Conservation (phyloP, 306 rosid species). For the Pyrus communis region DNA sequence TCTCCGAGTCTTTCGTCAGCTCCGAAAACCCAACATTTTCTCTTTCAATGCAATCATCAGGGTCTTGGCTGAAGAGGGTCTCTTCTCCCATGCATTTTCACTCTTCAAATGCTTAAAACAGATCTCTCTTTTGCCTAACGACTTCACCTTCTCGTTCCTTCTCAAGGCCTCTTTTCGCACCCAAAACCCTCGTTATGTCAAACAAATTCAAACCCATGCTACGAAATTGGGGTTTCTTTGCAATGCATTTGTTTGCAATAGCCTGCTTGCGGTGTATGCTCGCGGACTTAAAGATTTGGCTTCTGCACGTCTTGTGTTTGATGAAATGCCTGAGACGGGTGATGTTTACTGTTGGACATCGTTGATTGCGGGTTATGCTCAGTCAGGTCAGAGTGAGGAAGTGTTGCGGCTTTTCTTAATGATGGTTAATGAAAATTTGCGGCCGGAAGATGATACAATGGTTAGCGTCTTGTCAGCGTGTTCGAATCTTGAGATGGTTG, state of each 20-base stretch:
- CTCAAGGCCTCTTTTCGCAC: slow-evolving; percentile 37
- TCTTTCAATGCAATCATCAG: slow-evolving; percentile 55
- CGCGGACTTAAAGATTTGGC: slow-evolving; percentile 26
- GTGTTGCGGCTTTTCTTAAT: slow-evolving; percentile 31
- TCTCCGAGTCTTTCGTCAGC: slow-evolving; percentile 31
- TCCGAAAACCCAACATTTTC: slow-evolving; percentile 44
- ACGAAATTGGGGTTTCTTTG: slow-evolving; percentile 31
- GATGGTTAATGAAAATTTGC: slow-evolving; percentile 37
- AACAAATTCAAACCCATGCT: slow-evolving; percentile 43
- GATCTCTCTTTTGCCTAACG: slow-evolving; percentile 38
- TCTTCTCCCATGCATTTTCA: slow-evolving; percentile 20
- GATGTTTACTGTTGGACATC: slow-evolving; percentile 40
- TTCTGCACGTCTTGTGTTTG: slow-evolving; percentile 43
- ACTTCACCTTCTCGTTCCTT: slow-evolving; percentile 51
- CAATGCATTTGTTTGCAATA: slow-evolving; percentile 33
- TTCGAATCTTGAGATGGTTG: slow-evolving; percentile 36
- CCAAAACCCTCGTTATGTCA: slow-evolving; percentile 14
- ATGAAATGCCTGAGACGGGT: slow-evolving; percentile 45
- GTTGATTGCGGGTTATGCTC: slow-evolving; percentile 44
- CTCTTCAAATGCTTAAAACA: slow-evolving; percentile 31
- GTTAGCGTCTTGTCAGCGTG: slow-evolving; percentile 54
- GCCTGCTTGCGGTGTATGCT: slow-evolving; percentile 35
- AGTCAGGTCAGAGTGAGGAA: slow-evolving; percentile 30
- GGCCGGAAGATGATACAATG: slow-evolving; percentile 42
- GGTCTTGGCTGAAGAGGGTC: slow-evolving; percentile 38